These are phyloP conservation scores for Triticum turgidum DNA, from an alignment of 176 grass and related monocot species.

Conservation along the genomic window DNA sequence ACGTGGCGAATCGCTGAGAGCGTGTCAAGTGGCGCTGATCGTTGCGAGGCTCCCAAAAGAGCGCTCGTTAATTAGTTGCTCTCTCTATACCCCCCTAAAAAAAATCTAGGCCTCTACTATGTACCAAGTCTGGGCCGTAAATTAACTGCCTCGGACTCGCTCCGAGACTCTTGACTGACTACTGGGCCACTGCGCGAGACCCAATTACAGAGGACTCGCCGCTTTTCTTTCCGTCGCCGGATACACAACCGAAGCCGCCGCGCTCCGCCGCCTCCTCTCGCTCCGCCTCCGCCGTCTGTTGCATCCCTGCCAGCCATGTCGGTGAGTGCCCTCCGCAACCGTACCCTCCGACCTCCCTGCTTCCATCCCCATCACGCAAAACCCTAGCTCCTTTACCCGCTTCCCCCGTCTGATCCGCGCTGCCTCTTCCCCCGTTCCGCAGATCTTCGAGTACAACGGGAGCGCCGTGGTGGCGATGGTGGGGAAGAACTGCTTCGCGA, in stretches of 20 bases:
- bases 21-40: no score
- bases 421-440: background rate
- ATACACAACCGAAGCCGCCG: slow-evolving; percentile 8
- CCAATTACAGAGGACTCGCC: background rate
- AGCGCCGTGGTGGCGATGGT: slow-evolving; percentile 91
- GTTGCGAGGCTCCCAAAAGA: no score
- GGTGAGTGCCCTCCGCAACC: slow-evolving; percentile 32
- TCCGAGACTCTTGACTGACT: background rate
- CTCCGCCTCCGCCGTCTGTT: background rate
- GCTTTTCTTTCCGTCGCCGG: background rate
- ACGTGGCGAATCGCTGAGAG: no score
- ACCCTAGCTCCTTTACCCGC: background rate
- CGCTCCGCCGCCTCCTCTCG: slow-evolving; percentile 1
- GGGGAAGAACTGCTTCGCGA: slow-evolving; percentile 90
- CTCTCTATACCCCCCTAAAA: no score
- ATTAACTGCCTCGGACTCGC: no score
- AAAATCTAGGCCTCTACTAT: no score
- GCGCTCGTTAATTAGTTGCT: no score
- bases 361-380: background rate
- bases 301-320: slow-evolving; percentile 41
- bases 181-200: background rate
- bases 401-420: background rate
- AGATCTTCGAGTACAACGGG: slow-evolving; percentile 98
- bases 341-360: background rate
- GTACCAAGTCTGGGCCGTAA: no score